Base-by-base conservation (phyloP, 140 eudicot genomes). In the Flaveria floridana region DNA sequence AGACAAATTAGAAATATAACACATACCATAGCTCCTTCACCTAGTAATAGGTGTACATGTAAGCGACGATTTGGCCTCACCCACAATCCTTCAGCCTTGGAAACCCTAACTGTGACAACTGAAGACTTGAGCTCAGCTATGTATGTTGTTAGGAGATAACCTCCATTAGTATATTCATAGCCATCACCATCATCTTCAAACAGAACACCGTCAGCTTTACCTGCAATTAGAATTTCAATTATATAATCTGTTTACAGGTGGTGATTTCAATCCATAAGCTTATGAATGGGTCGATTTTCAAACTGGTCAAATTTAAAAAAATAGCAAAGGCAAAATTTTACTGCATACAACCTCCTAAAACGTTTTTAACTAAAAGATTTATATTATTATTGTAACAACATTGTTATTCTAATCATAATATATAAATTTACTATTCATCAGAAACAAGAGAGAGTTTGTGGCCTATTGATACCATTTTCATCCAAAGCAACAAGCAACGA, bases 181-280 rank as follows among this genome's bases (percentile, higher is more conserved):
- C 99, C 97, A 81, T 94, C 97, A 65, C 99, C 99, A 70, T 91
- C 95, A 76, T 94, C 99, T 85, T 94, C 99, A 75, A 80, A 94
- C 34, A 94, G 83, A 70, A 87, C 80, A 62, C 99, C 99, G 78
- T 88, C 82, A 77, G 97, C 97, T 84, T 88, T 88, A 65, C 98
- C 98, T 87, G 89, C 72, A 77, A 68, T 79, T 66, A 46, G 20
- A 68, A 66, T 64, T 21, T 14, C 30, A 58, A 11, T 34, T 23
- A 42, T 23, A 30, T 20, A 37, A 28, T 42, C 30, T 39, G 30
- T 41, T 41, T 65, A 37, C 52, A 65, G 28, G 71, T 39, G 71
- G 26, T 19, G n/a, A 16, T n/a, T 39, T 37, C 6, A 16, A 64
- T 65, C 71, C 71, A 8, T 37, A 8, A n/a, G 28, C 28, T 65